Evolutionary conservation across 192 early-diverging fungal genomes (phyloP), one percentile per base, ranked within the genome.

Genomic region (Coemansia sp.): DNA sequence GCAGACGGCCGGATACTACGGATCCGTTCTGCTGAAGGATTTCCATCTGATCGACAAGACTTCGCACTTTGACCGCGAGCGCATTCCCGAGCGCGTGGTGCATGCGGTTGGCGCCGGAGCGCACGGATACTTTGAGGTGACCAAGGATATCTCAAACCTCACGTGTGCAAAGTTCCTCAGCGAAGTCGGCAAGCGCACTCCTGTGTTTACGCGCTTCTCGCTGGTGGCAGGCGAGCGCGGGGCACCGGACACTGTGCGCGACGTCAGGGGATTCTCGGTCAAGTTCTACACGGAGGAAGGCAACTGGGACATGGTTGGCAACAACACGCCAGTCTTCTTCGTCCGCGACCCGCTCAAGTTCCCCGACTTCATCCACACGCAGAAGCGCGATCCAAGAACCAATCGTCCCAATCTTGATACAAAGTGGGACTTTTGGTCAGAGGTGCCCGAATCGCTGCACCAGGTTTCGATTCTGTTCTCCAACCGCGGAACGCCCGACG

Each of bases 281-380:
- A 91, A 91, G 75, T 89, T 91, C 68, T 91, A 89, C 74, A 91
- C 90, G 1, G 87, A 89, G 80, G 90, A 91, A 67, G 89, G 89
- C 62, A 90, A 87, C 73, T 90, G 85, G 59, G 59, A 61, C 26
- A 71, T 87, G 71, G 85, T 87, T 26, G 85, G 86, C 63, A 86
- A 87, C 76, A 87, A 87, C 84, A 87, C 77, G 39, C 87, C 87
- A 9, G 85, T 88, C 12, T 88, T 88, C 79, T 88, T 87, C 51
- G n/a, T 52, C 6, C 51, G 51, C 51, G 51, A 52, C 19, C 72
- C 61, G 9, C 18, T 45, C 47, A 60, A 65, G 40, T 69, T 67
- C 52, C 79, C 82, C 43, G 86, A 87, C 54, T 77, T 87, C 59
- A 82, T 89, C 67, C 88, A 87, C 68, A 84, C 88, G 56, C 84